Evolutionary conservation across 1,139 yeast genomes (phyloP).

Genomic region (Trichomonascaceae sp.): DNA sequence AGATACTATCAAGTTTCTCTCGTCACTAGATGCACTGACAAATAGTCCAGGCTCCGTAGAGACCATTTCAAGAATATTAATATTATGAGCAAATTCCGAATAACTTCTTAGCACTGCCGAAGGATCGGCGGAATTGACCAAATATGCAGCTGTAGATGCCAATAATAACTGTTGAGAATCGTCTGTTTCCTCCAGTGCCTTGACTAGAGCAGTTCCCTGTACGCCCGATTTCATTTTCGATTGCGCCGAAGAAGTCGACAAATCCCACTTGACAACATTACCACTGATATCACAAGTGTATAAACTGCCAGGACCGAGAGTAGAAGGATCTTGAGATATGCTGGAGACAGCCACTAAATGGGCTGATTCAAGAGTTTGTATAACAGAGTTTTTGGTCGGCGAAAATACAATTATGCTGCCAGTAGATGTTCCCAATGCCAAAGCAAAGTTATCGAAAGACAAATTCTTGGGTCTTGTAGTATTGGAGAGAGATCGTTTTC

Average conservation of each 20-base stretch:
- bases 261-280: slow-evolving; percentile 58
- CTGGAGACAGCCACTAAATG: slow-evolving; percentile 44
- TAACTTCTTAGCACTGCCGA: slow-evolving; percentile 17
- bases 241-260: slow-evolving; percentile 38
- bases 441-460: slow-evolving; percentile 35
- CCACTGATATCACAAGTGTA: slow-evolving; percentile 68
- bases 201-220: slow-evolving; percentile 26
- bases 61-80: slow-evolving; percentile 15
- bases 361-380: slow-evolving; percentile 47
- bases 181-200: slow-evolving; percentile 36
- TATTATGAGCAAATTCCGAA: slow-evolving; percentile 26
- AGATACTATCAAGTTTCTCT: slow-evolving; percentile 71
- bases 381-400: slow-evolving; percentile 55
- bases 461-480: background rate
- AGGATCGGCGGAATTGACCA: slow-evolving; percentile 37
- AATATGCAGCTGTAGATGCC: slow-evolving; percentile 59
- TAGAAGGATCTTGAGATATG: slow-evolving; percentile 43
- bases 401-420: slow-evolving; percentile 65
- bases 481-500: slow-evolving; percentile 21
- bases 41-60: slow-evolving; percentile 15
- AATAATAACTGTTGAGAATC: slow-evolving; percentile 37
- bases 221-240: slow-evolving; percentile 41
- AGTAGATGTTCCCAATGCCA: slow-evolving; percentile 61
- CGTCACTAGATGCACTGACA: slow-evolving; percentile 54
- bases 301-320: slow-evolving; percentile 27